Evolutionary conservation across 176 grass and related monocot species (phyloP).

Genomic region (Zoysia pacifica): DNA sequence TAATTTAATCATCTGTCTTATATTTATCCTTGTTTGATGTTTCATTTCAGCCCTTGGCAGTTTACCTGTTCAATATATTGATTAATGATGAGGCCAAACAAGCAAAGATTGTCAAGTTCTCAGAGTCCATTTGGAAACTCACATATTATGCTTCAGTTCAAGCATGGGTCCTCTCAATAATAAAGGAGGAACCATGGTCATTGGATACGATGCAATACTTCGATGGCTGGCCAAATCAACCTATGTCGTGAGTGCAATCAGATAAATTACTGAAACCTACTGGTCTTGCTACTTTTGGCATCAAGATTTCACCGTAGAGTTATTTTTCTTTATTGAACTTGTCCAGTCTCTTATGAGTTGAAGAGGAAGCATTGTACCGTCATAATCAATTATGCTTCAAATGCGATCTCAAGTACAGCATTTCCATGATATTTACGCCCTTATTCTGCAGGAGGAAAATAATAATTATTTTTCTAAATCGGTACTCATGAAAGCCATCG

Average conservation of each 20-base stretch:
- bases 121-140: constrained; percentile 98
- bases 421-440: neutral
- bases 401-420: neutral
- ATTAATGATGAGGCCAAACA: constrained; percentile 63
- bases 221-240: constrained; percentile 80
- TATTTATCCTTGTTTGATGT: constrained; percentile 18
- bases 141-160: constrained; percentile 88
- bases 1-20: constrained; percentile 7
- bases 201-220: constrained; percentile 85
- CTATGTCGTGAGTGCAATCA: constrained; percentile 56
- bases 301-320: neutral
- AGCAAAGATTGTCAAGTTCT: constrained; percentile 83
- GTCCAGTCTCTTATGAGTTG: constrained; percentile 7
- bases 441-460: neutral
- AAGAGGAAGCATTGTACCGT: neutral
- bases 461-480: neutral
- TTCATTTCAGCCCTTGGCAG: constrained; percentile 72
- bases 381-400: constrained; percentile 15
- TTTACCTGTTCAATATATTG: constrained; percentile 56
- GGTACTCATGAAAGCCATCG: neutral
- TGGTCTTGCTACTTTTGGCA: neutral
- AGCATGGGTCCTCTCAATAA: constrained; percentile 81
- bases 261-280: neutral
- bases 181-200: constrained; percentile 85
- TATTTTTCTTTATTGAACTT: constrained; percentile 11